Conservation (phyloP, 495 filamentous ascomycete genomes). For the Aeminium ludgeri region DNA sequence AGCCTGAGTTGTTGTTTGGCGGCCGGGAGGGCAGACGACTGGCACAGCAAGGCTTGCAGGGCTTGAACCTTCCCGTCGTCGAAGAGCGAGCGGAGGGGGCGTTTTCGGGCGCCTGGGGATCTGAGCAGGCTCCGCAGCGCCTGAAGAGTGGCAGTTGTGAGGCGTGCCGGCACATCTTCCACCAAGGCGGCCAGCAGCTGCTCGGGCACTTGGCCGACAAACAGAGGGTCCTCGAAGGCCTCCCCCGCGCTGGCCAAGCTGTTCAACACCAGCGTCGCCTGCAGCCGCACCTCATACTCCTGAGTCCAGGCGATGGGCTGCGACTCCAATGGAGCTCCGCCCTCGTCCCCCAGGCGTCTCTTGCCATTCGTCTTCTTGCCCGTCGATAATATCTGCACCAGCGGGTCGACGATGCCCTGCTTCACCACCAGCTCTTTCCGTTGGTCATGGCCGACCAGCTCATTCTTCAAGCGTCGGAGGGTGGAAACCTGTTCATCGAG, state of each 20-base stretch:
- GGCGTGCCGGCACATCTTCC: conserved; percentile 40
- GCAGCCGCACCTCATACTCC: conserved; percentile 52
- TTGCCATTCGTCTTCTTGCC: conserved; percentile 23
- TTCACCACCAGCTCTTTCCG: conserved; percentile 63
- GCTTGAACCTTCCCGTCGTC: too few relatives aligned
- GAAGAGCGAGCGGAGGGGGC: too few relatives aligned
- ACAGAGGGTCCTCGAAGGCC: conserved; percentile 56
- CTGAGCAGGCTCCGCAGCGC: conserved; percentile 59
- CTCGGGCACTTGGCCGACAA: conserved; percentile 46
- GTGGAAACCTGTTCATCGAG: conserved; percentile 35
- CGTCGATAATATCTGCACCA: conserved; percentile 42
- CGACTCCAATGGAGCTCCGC: conserved; percentile 9
- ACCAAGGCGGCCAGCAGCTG: conserved; percentile 51
- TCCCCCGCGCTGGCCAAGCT: conserved; percentile 84
- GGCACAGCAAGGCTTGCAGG: conserved; percentile 37
- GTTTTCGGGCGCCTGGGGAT: too few relatives aligned
- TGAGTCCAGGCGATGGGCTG: conserved; percentile 23
- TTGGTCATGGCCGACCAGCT: conserved; percentile 74
- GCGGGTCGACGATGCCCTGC: conserved; percentile 47
- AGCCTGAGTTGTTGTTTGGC: conserved; percentile 53
- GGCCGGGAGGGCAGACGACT: conserved; percentile 31
- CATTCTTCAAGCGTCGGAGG: conserved; percentile 66
- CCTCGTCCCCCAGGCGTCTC: conserved; percentile 16
- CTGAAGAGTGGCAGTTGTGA: conserved; percentile 57
- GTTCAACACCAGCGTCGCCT: conserved; percentile 62